Conservation (phyloP, 768 basidiomycete genomes). For the Lyophyllum semitale region DNA sequence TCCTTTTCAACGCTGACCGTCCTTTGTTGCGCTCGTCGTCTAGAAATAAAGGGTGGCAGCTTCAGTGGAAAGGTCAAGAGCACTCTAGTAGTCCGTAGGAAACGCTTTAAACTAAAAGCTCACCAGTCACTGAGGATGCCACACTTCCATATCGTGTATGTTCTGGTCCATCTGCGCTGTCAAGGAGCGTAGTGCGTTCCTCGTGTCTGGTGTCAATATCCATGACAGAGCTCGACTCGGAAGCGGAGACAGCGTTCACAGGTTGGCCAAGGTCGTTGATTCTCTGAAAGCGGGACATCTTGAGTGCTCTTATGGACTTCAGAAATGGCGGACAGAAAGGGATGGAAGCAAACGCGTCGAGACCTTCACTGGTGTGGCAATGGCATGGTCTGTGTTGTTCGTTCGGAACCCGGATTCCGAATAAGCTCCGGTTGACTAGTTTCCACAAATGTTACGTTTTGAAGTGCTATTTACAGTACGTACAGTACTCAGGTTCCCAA, state of each 20-base stretch:
- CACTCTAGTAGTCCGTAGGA: background rate
- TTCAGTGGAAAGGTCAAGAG: background rate
- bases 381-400: background rate
- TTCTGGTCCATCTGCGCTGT: constrained; percentile 21
- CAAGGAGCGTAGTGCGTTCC: constrained; percentile 36
- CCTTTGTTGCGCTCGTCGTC: constrained; percentile 13
- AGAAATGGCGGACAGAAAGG: background rate
- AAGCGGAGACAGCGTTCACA: constrained; percentile 9
- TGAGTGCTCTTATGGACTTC: background rate
- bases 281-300: constrained; percentile 4
- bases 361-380: background rate
- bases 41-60: background rate
- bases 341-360: background rate
- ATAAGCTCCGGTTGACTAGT: background rate
- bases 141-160: constrained; percentile 28
- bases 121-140: constrained; percentile 23
- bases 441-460: background rate
- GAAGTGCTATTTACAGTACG: too few species aligned
- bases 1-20: constrained; percentile 41
- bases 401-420: background rate
- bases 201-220: constrained; percentile 22
- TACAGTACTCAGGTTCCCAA: too few species aligned
- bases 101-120: background rate
- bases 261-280: constrained; percentile 4
- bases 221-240: constrained; percentile 20